These are phyloP conservation scores for Colletotrichum cuscutae DNA, from an alignment of 2,329 filamentous ascomycete genomes.

Conservation along the genomic window DNA sequence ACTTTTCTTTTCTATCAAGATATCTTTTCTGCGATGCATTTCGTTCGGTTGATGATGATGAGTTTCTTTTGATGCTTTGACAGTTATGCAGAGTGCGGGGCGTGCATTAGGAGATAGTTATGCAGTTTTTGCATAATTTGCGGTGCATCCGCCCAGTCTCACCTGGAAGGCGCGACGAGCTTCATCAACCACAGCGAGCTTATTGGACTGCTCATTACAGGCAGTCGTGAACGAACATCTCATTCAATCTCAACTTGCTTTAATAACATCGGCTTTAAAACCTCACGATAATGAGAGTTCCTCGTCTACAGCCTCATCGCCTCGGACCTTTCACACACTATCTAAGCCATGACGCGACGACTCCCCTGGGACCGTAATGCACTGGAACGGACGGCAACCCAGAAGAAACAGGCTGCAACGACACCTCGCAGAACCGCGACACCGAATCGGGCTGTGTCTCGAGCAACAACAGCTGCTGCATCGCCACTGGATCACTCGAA, in stretches of 20 bases:
- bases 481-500: background rate
- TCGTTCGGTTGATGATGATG: background rate
- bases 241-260: background rate
- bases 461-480: background rate
- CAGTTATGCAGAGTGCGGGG: background rate
- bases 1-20: slow-evolving; percentile 8
- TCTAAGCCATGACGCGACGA: slow-evolving; percentile 58
- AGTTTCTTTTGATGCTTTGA: too few species aligned
- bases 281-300: background rate
- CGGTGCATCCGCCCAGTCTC: background rate
- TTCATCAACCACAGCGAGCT: too few species aligned
- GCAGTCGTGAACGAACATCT: background rate
- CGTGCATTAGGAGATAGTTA: background rate
- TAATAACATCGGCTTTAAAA: background rate
- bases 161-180: background rate
- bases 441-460: background rate
- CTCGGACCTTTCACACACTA: background rate
- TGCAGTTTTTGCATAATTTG: background rate
- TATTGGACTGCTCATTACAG: background rate
- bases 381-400: background rate
- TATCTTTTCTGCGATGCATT: background rate
- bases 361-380: slow-evolving; percentile 53
- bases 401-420: background rate
- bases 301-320: background rate
- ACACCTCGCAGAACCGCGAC: background rate